Conservation (phyloP, 345 rosid species). For the Brassica cretica region DNA sequence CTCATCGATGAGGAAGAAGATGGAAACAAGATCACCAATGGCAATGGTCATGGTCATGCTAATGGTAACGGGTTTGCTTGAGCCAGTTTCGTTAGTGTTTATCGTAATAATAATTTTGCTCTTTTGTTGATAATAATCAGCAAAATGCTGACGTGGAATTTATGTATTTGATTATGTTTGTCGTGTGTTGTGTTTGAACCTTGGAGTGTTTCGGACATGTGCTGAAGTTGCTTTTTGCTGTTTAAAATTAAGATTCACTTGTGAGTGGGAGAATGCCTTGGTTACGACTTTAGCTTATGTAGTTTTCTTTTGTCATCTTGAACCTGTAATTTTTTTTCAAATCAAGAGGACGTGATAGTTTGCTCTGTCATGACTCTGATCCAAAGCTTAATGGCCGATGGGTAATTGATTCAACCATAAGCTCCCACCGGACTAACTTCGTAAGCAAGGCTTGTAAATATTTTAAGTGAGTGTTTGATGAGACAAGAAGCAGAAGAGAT, state of each 20-base stretch:
- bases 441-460: no score
- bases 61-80: constrained; percentile 18
- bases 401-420: no score
- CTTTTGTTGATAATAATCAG: constrained; percentile 19
- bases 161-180: background rate
- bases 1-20: constrained; percentile 26
- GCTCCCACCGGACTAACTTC: no score
- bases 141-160: background rate
- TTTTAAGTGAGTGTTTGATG: no score
- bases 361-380: no score
- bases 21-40: constrained; percentile 20
- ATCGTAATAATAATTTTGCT: background rate
- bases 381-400: no score
- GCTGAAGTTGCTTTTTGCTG: background rate
- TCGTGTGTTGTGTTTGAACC: background rate
- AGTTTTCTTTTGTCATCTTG: background rate
- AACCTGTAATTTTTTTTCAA: background rate
- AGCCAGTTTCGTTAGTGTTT: constrained; percentile 11
- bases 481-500: no score
- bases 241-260: background rate
- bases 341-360: no score
- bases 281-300: background rate
- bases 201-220: background rate
- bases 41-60: background rate
- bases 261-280: background rate